Base-by-base conservation (phyloP, 805 yeast genomes). In the Cyberlindnera japonica region DNA sequence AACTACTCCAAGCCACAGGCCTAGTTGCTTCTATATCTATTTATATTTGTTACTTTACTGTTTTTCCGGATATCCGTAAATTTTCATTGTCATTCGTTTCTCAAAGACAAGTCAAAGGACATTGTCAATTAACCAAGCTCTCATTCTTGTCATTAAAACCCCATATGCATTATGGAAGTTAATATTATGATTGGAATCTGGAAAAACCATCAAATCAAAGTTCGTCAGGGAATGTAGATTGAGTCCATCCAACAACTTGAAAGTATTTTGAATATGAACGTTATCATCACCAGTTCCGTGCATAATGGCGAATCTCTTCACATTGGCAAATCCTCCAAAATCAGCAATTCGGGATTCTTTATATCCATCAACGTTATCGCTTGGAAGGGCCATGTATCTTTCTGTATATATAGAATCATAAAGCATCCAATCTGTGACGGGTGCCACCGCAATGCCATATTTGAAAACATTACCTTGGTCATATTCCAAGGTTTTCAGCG, bases 131-230 rank as follows among this genome's bases (percentile, higher is more conserved):
- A 83, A 51, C 98, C 98, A 52, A 4, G 37, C 35, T 12, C 35
- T 19, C 33, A 93, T 61, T 58, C 83, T 80, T 50, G 80, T 85
- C 58, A 75, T 86, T 9, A 93, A 82, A 26, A 89, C 71, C 11
- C 65, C 62, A 58, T 79, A 77, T 4, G 95, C 96, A 58, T 88
- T 87, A 63, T 93, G 95, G 58, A 71, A 79, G 37, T 62, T 63
- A 33, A 93, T 91, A 34, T 81, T 71, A 60, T 93, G 99, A 57
- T 90, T 91, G 18, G 95, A 84, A 60, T 93, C 99, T 0, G 99
- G 98, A 64, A 82, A 93, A 12, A 89, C 74, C 51, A 81, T 89
- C 66, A 89, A 70, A 54, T 93, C 99, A 56, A 80, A 93, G 56
- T 85, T 85, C 42, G 76, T 80, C n/a, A 83, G 74, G 20, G 58